phyloP scores from a whole-genome alignment of 495 filamentous ascomycete genomes.

The Annulohypoxylon nitens region DNA sequence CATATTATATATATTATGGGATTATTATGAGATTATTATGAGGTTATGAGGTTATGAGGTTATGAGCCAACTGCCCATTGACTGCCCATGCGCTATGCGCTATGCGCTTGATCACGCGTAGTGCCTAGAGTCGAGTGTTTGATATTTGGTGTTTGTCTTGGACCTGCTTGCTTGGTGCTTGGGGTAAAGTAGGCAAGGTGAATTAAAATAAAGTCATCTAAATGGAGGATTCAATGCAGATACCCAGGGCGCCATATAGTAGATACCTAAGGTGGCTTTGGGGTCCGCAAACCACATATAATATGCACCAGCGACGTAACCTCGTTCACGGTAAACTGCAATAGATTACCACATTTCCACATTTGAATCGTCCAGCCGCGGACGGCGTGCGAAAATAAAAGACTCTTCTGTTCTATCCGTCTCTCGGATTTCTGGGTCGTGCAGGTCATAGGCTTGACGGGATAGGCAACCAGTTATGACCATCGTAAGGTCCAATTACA shows the following conservation, averaged over 20 bases:
- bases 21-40: background rate
- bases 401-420: slow-evolving; percentile 1
- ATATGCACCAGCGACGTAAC: slow-evolving; percentile 39
- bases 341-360: slow-evolving; percentile 32
- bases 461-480: slow-evolving; percentile 34
- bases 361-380: slow-evolving; percentile 41
- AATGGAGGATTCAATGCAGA: slow-evolving; percentile 30
- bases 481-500: slow-evolving; percentile 37
- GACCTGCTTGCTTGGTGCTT: background rate
- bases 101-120: background rate
- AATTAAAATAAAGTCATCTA: slow-evolving; percentile 7
- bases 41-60: background rate
- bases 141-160: background rate
- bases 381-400: slow-evolving; percentile 45
- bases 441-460: slow-evolving; percentile 44
- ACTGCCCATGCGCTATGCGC: background rate
- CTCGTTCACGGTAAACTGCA: slow-evolving; percentile 27
- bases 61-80: background rate
- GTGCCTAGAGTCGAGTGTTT: background rate
- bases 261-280: slow-evolving; percentile 30
- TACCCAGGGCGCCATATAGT: slow-evolving; percentile 31
- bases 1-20: slow-evolving; percentile 22
- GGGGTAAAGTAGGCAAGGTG: slow-evolving; percentile 8
- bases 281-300: slow-evolving; percentile 31
- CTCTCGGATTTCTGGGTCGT: slow-evolving; percentile 27